phyloP scores from a whole-genome alignment of 1,284 basidiomycete genomes.

The Pseudozyma thailandica region DNA sequence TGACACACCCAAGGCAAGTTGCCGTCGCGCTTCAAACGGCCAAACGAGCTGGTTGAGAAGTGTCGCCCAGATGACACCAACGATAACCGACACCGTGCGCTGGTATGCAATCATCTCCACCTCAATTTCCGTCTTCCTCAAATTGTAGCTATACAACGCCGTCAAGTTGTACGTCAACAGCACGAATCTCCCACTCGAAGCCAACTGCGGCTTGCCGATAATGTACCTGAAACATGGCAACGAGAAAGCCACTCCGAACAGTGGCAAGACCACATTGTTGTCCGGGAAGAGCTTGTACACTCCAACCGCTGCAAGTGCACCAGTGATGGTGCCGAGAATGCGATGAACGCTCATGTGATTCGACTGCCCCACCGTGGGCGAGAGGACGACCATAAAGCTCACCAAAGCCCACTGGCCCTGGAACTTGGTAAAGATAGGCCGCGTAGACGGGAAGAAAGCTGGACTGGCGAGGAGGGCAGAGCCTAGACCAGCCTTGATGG shows the following conservation, averaged over 20 bases:
- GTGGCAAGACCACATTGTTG: constrained; percentile 78
- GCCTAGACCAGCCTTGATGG: constrained; percentile 80
- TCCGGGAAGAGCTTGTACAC: constrained; percentile 79
- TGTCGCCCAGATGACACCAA: constrained; percentile 88
- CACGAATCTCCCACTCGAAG: constrained; percentile 62
- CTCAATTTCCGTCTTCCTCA: constrained; percentile 77
- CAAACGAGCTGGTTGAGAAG: constrained; percentile 90
- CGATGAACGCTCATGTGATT: constrained; percentile 64
- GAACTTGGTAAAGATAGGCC: constrained; percentile 81
- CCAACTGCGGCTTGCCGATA: constrained; percentile 73
- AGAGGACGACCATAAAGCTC: constrained; percentile 74
- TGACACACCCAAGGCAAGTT: constrained; percentile 83
- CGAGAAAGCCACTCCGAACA: constrained; percentile 89
- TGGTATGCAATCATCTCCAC: constrained; percentile 80
- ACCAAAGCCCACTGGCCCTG: constrained; percentile 95
- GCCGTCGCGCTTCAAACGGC: constrained; percentile 90
- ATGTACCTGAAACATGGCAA: constrained; percentile 94
- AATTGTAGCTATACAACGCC: constrained; percentile 78
- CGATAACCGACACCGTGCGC: constrained; percentile 82
- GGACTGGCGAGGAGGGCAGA: constrained; percentile 83
- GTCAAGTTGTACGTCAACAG: constrained; percentile 81
- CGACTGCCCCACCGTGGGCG: constrained; percentile 62
- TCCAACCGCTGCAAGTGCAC: constrained; percentile 79
- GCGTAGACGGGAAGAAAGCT: constrained; percentile 82
- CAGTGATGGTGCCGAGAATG: constrained; percentile 70